Conservation (phyloP, 805 yeast genomes). For the Sugiyamaella valdiviana region DNA sequence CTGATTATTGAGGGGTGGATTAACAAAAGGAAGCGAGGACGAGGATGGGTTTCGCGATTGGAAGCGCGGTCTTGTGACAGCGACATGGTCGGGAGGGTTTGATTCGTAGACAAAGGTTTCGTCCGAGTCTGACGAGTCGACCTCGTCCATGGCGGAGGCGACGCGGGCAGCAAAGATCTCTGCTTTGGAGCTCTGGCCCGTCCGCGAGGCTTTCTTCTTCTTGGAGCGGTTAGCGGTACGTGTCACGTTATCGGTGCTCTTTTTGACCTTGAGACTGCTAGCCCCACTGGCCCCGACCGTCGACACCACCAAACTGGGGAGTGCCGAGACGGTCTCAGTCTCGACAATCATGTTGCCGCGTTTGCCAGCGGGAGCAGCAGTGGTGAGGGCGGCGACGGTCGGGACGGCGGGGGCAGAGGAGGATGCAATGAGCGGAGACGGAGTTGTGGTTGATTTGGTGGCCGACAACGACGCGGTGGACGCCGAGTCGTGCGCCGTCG, state of each 20-base stretch:
- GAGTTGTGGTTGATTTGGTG: not conserved
- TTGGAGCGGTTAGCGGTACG: conserved; percentile 21
- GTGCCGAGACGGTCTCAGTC: conserved; percentile 54
- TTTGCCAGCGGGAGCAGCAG: not conserved
- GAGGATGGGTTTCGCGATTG: conserved; percentile 22
- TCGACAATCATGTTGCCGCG: conserved; percentile 45
- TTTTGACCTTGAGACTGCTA: conserved; percentile 20
- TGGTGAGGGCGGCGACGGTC: conserved; percentile 7
- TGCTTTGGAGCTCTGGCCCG: conserved; percentile 58
- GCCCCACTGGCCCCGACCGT: conserved; percentile 4
- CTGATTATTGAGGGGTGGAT: not conserved
- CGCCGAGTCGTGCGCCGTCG: not conserved
- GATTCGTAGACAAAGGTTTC: conserved; percentile 95
- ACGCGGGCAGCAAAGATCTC: conserved; percentile 92
- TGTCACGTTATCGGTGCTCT: conserved; percentile 18
- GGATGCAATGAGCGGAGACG: conserved; percentile 7
- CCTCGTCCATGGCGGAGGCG: conserved; percentile 91
- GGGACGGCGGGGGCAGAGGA: conserved; percentile 6
- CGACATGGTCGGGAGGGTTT: conserved; percentile 22
- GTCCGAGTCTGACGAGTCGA: conserved; percentile 71
- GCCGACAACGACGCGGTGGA: not conserved
- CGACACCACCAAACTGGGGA: conserved; percentile 34
- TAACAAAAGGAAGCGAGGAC: conserved; percentile 6
- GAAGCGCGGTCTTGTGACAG: conserved; percentile 17
- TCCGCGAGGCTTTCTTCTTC: conserved; percentile 36